phyloP scores from a whole-genome alignment of 75 land plant genomes.

The Pinus taeda region DNA sequence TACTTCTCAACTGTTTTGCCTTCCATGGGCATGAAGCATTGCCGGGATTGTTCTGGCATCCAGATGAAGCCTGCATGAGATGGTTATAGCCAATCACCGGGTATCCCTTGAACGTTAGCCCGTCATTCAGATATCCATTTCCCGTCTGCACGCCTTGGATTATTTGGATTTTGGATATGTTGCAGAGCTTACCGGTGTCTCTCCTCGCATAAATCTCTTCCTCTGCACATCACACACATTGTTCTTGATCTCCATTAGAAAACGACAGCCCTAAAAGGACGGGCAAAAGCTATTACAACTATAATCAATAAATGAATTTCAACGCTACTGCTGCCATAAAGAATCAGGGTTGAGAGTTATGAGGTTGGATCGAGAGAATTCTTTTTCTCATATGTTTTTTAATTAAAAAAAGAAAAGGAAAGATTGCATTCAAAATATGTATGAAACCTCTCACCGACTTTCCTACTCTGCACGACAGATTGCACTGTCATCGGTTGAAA shows the following conservation, averaged over 20 bases:
- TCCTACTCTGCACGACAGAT: background rate
- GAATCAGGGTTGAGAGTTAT: no score
- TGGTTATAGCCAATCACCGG: constrained; percentile 34
- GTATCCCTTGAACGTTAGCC: constrained; percentile 20
- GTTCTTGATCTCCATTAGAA: no score
- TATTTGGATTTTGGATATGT: constrained; percentile 1
- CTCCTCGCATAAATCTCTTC: constrained; percentile 14
- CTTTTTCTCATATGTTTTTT: no score
- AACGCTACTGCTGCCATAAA: no score
- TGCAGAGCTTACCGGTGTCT: constrained; percentile 16
- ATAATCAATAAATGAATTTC: no score
- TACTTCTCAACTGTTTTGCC: background rate
- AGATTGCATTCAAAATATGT: no score
- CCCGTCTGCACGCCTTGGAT: constrained; percentile 9
- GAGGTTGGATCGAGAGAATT: no score
- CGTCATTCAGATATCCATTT: constrained; percentile 18
- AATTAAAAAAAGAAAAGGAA: no score
- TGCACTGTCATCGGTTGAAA: background rate
- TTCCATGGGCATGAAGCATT: background rate
- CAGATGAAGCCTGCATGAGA: constrained; percentile 22
- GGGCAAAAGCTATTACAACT: fast-evolving
- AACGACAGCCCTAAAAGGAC: no score
- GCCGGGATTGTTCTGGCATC: constrained; percentile 18
- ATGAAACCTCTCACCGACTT: background rate
- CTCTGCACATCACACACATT: constrained; percentile 21